Evolutionary conservation across 2,329 filamentous ascomycete species (phyloP).

Genomic region (Ophiostoma ips): DNA sequence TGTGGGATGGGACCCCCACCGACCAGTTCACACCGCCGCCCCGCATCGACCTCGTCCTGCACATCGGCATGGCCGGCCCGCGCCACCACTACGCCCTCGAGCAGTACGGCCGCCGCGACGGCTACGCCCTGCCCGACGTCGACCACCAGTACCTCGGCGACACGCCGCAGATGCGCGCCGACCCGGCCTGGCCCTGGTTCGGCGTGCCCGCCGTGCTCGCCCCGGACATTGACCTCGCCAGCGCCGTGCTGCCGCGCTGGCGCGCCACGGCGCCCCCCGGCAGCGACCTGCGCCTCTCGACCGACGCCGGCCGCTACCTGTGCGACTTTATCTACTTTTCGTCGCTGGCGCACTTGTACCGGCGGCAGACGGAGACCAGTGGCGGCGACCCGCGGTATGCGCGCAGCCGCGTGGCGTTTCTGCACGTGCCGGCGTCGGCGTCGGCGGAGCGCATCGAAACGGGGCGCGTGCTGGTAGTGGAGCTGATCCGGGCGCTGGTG

Average conservation of each 20-base stretch:
- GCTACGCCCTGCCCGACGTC: slow-evolving; percentile 59
- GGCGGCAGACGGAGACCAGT: slow-evolving; percentile 21
- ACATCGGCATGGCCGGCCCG: slow-evolving; percentile 67
- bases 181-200: slow-evolving; percentile 38
- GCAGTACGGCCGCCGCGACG: slow-evolving; percentile 53
- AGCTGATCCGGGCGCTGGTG: slow-evolving; percentile 42
- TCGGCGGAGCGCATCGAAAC: slow-evolving; percentile 32
- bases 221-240: slow-evolving; percentile 42
- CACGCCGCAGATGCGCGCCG: slow-evolving; percentile 23
- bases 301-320: slow-evolving; percentile 58
- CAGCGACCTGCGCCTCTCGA: slow-evolving; percentile 42
- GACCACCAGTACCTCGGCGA: slow-evolving; percentile 46
- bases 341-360: slow-evolving; percentile 44
- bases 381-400: neutral
- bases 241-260: slow-evolving; percentile 45
- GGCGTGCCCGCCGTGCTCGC: slow-evolving; percentile 40
- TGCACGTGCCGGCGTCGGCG: slow-evolving; percentile 55
- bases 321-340: slow-evolving; percentile 71
- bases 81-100: slow-evolving; percentile 56
- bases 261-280: slow-evolving; percentile 25
- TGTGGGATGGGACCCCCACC: slow-evolving; percentile 34
- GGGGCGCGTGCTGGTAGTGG: slow-evolving; percentile 38
- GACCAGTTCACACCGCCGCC: slow-evolving; percentile 13
- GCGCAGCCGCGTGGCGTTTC: slow-evolving; percentile 45
- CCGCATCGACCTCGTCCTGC: slow-evolving; percentile 49